phyloP scores from a whole-genome alignment of 2,329 filamentous ascomycete genomes.

The Hirsutella rhossiliensis region DNA sequence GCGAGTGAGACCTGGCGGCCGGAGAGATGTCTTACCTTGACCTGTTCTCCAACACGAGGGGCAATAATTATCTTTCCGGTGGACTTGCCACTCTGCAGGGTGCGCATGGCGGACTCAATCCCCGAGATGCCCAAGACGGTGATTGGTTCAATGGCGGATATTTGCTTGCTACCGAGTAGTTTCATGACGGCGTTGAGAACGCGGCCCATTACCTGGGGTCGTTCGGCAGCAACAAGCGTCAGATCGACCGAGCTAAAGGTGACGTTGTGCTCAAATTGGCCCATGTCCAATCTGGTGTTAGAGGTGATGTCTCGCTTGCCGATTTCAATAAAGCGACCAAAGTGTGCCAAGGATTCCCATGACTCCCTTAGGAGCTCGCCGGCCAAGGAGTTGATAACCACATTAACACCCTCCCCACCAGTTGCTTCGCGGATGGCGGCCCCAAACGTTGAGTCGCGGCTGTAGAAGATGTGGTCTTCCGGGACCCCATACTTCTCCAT shows the following conservation, averaged over 20 bases:
- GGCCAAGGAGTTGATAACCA: conserved; percentile 44
- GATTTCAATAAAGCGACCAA: conserved; percentile 34
- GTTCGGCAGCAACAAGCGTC: conserved; percentile 27
- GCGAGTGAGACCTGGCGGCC: background rate
- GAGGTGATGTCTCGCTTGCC: conserved; percentile 23
- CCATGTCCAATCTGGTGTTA: conserved; percentile 33
- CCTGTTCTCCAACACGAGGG: conserved; percentile 26
- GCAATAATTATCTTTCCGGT: conserved; percentile 32
- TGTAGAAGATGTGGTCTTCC: conserved; percentile 16
- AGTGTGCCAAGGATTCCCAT: conserved; percentile 29
- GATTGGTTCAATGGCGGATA: conserved; percentile 23
- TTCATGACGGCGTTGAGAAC: conserved; percentile 24
- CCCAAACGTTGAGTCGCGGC: conserved; percentile 12
- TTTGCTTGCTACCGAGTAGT: conserved; percentile 19
- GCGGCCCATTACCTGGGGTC: conserved; percentile 26
- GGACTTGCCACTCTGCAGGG: conserved; percentile 20
- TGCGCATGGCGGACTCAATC: conserved; percentile 23
- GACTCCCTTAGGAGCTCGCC: conserved; percentile 29
- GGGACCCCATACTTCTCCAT: conserved; percentile 23
- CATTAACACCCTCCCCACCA: conserved; percentile 49
- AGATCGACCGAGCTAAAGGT: conserved; percentile 34
- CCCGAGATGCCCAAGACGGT: conserved; percentile 23
- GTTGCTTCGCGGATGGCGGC: conserved; percentile 12
- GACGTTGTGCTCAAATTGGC: conserved; percentile 33
- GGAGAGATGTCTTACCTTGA: conserved; percentile 21